A percentile compares a stretch with the other conserved stretches of the same genome.
Evolutionary conservation across 805 yeast genomes (phyloP).

Genomic region (Kurtzmaniella fragi): DNA sequence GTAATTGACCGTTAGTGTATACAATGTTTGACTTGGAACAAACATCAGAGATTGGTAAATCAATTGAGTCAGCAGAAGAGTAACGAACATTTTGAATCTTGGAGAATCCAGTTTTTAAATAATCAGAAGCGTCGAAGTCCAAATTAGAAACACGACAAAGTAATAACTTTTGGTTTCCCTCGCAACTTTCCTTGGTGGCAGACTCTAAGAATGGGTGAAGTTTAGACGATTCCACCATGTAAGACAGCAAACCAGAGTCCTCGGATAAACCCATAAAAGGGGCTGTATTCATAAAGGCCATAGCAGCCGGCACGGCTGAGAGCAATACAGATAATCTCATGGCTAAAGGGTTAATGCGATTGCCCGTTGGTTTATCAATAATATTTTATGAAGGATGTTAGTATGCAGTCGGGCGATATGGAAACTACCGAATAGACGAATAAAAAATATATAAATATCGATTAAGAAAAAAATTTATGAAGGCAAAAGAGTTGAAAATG

Average conservation of each 20-base stretch:
- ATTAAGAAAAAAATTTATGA: too few relatives aligned
- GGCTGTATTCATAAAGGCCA: constrained; percentile 21
- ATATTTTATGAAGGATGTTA: too few relatives aligned
- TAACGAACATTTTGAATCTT: constrained; percentile 13
- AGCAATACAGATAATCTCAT: constrained; percentile 4
- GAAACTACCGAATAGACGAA: too few relatives aligned
- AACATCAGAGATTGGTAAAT: constrained; percentile 10
- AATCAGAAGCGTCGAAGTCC: constrained; percentile 1
- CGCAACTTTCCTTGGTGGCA: constrained; percentile 15
- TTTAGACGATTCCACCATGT: constrained; percentile 18
- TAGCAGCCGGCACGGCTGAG: constrained; percentile 9
- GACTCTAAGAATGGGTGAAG: constrained; percentile 13
- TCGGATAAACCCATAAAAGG: constrained; percentile 13
- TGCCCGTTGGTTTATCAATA: too few relatives aligned
- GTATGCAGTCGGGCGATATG: too few relatives aligned
- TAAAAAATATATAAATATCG: too few relatives aligned
- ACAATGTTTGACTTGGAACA: constrained; percentile 7
- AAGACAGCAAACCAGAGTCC: constrained; percentile 8
- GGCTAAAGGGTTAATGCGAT: too few relatives aligned
- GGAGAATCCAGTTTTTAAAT: background rate
- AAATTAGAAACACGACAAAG: constrained; percentile 23
- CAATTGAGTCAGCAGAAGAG: constrained; percentile 11
- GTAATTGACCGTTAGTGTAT: constrained; percentile 2
- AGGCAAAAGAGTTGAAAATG: too few relatives aligned
- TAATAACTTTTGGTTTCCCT: constrained; percentile 12